Base-by-base conservation (phyloP, 2,329 filamentous ascomycete genomes). In the Calonectria honghensis region DNA sequence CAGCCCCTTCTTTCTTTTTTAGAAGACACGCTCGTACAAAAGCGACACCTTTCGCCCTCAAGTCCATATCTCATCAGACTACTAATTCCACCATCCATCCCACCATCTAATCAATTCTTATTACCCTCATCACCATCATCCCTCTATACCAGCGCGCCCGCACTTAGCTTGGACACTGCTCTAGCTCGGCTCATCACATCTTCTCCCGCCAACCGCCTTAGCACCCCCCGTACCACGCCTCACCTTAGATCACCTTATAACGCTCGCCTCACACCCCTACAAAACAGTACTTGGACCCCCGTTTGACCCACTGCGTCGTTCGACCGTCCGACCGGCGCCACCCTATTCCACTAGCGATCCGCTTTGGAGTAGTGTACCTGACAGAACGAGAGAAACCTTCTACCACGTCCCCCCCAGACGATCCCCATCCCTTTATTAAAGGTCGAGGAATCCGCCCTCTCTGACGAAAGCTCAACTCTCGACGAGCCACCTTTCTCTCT, bases 281-380 rank as follows among this genome's bases (percentile, higher is more conserved):
- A 35, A 37, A 41, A 48, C 64, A 78, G 72, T 75, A 78, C 68
- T 76, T 73, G 76, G 74, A 39, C 61, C 76, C 74, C 79, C 77
- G 71, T 79, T 76, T 80, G 79, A 80, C 79, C 79, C 78, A 79
- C 78, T 32, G 27, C 71, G 73, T 76, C 77, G 74, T 80, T 79
- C 79, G 75, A 78, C 77, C 79, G 70, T 73, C 76, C 79, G 78
- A 80, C 79, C 79, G 78, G 79, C 79, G 76, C 79, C 79, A 79
- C 75, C 74, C 70, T 76, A 57, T 70, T 64, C 72, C 71, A 68
- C 65, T 76, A 74, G 68, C 70, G 74, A 76, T 75, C 72, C 70
- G 74, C 76, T 73, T 66, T 80, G 73, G 57, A 9, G 35, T 73
- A 80, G 75, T 75, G 72, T 74, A 51, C 72, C 67, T 71, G 72